Evolutionary conservation across 2,329 filamentous ascomycete species (phyloP), one percentile per base, ranked within the genome.

Genomic region (Exophiala alcalophila): DNA sequence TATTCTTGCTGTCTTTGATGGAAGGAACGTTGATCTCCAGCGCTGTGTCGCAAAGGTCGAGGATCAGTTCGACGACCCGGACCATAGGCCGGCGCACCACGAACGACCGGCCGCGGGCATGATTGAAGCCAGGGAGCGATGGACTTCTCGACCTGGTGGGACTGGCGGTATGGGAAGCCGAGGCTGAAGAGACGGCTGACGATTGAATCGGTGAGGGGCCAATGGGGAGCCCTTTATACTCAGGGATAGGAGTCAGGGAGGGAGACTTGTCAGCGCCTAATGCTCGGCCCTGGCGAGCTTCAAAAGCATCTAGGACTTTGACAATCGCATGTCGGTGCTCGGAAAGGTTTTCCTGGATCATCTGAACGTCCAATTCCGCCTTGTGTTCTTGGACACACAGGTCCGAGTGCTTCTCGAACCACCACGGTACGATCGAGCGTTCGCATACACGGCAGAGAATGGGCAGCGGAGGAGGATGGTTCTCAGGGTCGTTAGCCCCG

Each of bases 391-490:
- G 90, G 41, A 96, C 73, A 60, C 92, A 98, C 14, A 97, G 71
- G 58, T 98, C 94, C 2, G 91, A 95, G 63, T 98, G 92, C 65
- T 97, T 98, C 67, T 98, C 92, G 57, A 98, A 98, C 94, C 92
- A 98, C 92, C 92, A 98, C 0, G 91, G 89, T 4, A 88, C 88
- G 48, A 98, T 97, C 50, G 96, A 88, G 40, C 92, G 86, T 63
- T 98, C 92, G 64, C 92, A 98, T 41, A 98, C 97, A 38, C 92
- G 88, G 65, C 92, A 98, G 11, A 98, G 77, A 4, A 97, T 84
- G 0, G 89, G 87, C 8, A 81, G 73, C 0, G 91, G 89, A 2
- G 88, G 87, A 7, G 88, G 82, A 61, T 90, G 83, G 58, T 83
- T 80, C 35, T 78, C 78, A 14, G 85, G 81, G 57, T 81, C 87